These are phyloP conservation scores for Fusarium secorum DNA, from an alignment of 2,329 filamentous ascomycete species.

Conservation along the genomic window DNA sequence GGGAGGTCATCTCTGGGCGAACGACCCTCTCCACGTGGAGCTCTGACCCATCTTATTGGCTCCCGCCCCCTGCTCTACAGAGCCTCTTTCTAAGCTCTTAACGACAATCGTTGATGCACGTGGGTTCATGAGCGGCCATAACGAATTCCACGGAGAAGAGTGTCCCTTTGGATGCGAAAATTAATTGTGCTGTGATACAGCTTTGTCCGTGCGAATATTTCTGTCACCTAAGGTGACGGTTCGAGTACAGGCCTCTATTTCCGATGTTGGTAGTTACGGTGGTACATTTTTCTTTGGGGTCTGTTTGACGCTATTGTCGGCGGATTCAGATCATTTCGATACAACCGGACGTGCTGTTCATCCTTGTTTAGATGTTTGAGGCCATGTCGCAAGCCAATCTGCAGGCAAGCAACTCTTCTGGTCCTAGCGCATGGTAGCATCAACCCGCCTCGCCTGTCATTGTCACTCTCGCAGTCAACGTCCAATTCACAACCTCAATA, in stretches of 20 bases:
- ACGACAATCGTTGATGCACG: constrained; percentile 28
- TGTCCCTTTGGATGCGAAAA: accelerated
- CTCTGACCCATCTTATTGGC: constrained; percentile 8
- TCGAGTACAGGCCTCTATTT: neutral
- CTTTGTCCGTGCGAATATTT: accelerated
- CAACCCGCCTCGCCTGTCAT: neutral
- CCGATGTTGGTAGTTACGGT: neutral
- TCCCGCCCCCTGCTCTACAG: neutral
- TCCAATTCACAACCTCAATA: no score
- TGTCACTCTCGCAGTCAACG: neutral
- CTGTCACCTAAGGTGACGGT: neutral
- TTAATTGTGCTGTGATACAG: accelerated
- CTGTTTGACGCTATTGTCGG: neutral
- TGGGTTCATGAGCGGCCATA: constrained; percentile 11
- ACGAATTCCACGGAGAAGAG: neutral
- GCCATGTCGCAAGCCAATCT: neutral
- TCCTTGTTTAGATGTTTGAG: neutral
- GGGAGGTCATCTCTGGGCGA: constrained; percentile 13
- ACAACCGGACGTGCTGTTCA: accelerated
- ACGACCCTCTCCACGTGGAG: constrained; percentile 28
- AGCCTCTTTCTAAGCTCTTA: constrained; percentile 20
- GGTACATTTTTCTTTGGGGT: neutral
- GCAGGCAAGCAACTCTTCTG: neutral
- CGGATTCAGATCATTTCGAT: neutral
- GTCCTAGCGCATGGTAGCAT: neutral